Percentiles rank a stretch among this genome's conserved stretches.
Conservation (phyloP, 495 filamentous ascomycete genomes). For the Talaromyces wortmannii region DNA sequence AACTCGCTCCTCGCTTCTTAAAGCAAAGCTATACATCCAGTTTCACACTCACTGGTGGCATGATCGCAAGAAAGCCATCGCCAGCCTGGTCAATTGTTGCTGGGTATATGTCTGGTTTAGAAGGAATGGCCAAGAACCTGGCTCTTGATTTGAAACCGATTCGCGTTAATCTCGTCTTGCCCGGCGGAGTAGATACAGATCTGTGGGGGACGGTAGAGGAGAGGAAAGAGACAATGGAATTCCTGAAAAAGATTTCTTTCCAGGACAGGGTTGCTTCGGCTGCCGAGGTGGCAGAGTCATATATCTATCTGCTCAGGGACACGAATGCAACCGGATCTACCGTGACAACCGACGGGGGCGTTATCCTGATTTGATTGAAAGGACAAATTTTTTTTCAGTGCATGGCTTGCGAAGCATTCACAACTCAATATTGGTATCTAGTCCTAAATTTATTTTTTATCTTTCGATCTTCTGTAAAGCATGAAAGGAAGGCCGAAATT, state of each 20-base stretch:
- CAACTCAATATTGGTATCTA: not conserved
- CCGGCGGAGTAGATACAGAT: constrained; percentile 44
- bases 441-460: too few relatives aligned
- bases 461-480: too few relatives aligned
- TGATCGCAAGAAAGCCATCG: constrained; percentile 36
- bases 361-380: not conserved
- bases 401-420: not conserved
- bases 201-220: constrained; percentile 13
- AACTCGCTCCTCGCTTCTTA: constrained; percentile 33
- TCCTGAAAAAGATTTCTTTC: not conserved
- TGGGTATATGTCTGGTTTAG: constrained; percentile 34
- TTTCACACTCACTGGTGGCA: constrained; percentile 44
- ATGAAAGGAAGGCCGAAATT: too few relatives aligned
- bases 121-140: constrained; percentile 34
- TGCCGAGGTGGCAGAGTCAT: constrained; percentile 60
- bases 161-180: constrained; percentile 46
- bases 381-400: not conserved
- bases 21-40: constrained; percentile 22
- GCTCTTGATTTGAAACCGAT: constrained; percentile 48
- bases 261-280: constrained; percentile 34
- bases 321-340: constrained; percentile 37
- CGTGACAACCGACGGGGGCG: not conserved
- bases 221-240: not conserved
- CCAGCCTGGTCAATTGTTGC: constrained; percentile 42
- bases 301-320: constrained; percentile 58